Percentiles rank a stretch among this genome's conserved stretches.
These are phyloP conservation scores for Tetraselmis chui DNA, from an alignment of 139 green algal species.

Conservation along the genomic window DNA sequence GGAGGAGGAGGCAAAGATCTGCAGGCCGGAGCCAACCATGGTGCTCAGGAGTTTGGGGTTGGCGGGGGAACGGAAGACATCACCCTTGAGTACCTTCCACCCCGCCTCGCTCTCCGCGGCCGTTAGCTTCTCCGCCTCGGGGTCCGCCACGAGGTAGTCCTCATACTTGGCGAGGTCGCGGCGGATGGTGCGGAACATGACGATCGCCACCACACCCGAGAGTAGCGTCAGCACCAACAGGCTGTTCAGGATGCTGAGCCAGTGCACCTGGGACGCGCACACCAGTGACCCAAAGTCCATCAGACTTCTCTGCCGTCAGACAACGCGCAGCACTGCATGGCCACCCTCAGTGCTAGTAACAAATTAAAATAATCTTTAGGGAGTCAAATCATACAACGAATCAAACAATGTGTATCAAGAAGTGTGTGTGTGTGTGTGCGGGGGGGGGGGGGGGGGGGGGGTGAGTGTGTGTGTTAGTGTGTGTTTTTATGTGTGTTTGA, in stretches of 20 bases:
- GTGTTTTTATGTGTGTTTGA: too few species aligned
- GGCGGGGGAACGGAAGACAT: conserved; percentile 83
- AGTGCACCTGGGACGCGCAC: conserved; percentile 62
- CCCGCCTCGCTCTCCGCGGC: conserved; percentile 63
- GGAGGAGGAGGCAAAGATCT: conserved; percentile 67
- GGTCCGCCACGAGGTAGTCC: conserved; percentile 74
- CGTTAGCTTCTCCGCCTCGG: neutral
- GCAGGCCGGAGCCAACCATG: conserved; percentile 71
- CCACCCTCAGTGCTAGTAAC: too few species aligned
- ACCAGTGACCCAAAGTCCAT: neutral
- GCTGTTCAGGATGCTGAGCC: conserved; percentile 95
- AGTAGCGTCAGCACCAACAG: conserved; percentile 92
- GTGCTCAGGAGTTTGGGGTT: conserved; percentile 37
- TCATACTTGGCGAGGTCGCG: conserved; percentile 89
- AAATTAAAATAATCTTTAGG: too few species aligned
- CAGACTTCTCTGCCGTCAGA: too few species aligned
- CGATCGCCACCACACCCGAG: conserved; percentile 79
- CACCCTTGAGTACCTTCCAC: conserved; percentile 94
- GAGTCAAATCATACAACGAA: too few species aligned
- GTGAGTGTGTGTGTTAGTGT: too few species aligned
- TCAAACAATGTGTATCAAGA: too few species aligned
- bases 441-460: too few species aligned
- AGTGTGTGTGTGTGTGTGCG: too few species aligned
- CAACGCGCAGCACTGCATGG: too few species aligned
- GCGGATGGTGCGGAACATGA: conserved; percentile 84